Percentiles rank a stretch among this genome's conserved stretches.
Conservation (phyloP, 805 yeast genomes). For the Spathaspora arborariae region DNA sequence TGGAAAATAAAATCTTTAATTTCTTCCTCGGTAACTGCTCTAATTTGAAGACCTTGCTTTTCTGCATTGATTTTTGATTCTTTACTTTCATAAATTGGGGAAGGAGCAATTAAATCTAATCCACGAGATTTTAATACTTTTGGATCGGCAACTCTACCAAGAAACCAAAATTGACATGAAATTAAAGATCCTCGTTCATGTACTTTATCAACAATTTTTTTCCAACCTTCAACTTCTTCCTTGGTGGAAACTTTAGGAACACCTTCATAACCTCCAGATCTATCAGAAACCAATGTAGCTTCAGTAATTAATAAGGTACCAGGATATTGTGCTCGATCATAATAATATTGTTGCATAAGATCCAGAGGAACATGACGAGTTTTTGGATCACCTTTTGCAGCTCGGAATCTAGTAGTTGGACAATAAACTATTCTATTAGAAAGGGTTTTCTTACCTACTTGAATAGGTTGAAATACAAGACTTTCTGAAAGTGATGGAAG, state of each 20-base stretch:
- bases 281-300: slow-evolving; percentile 27
- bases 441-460: slow-evolving; percentile 25
- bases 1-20: slow-evolving; percentile 15
- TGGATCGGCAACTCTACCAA: slow-evolving; percentile 41
- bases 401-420: slow-evolving; percentile 26
- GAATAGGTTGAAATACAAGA: slow-evolving; percentile 26
- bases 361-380: slow-evolving; percentile 24
- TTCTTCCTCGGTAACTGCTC: slow-evolving; percentile 19
- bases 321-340: slow-evolving; percentile 25
- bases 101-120: slow-evolving; percentile 14
- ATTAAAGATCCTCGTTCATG: slow-evolving; percentile 42
- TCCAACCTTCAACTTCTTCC: slow-evolving; percentile 50
- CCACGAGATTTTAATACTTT: slow-evolving; percentile 21
- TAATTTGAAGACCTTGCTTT: slow-evolving; percentile 14
- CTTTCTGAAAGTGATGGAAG: slow-evolving; percentile 10
- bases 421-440: slow-evolving; percentile 20
- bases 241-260: slow-evolving; percentile 50
- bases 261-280: slow-evolving; percentile 36
- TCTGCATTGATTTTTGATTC: slow-evolving; percentile 10
- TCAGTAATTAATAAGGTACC: slow-evolving; percentile 31
- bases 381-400: slow-evolving; percentile 8
- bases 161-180: slow-evolving; percentile 50
- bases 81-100: slow-evolving; percentile 13
- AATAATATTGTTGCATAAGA: slow-evolving; percentile 23
- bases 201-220: slow-evolving; percentile 39